Evolutionary conservation across 768 basidiomycete species (phyloP), one percentile per base, ranked within the genome.

Genomic region (Clavulina sp.): DNA sequence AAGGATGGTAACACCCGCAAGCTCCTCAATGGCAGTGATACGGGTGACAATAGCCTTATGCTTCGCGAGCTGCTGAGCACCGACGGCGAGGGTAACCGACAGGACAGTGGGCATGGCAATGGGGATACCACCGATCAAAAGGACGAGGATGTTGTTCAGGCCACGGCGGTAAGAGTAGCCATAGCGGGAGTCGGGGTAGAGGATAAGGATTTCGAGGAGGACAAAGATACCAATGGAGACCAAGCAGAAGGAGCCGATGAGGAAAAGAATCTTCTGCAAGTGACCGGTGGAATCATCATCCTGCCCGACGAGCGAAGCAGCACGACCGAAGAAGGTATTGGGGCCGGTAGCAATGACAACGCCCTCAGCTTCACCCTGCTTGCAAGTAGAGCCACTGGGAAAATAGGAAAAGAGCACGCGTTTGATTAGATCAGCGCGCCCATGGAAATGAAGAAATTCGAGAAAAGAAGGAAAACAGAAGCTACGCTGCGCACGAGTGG

Each of bases 11-110:
- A 97, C 92, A 67, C 92, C 93, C 36, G 93, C 93, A 59, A 97
- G 73, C 66, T 96, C 92, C 66, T 97, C 93, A 53, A 97, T 97
- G 58, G 93, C 93, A 21, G 93, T 97, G 71, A 97, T 97, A 74
- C 92, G 92, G 51, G 93, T 97, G 67, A 97, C 93, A 59, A 95
- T 96, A 58, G 93, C 93, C 76, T 97, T 95, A 77, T 96, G 87
- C 74, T 92, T 92, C 61, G 93, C 92, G 58, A 97, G 81, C 65
- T 97, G 93, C 69, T 95, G 91, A 36, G 93, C 93, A 69, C 93
- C 93, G 64, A 97, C 92, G 50, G 93, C 93, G 63, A 96, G 87
- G 21, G 93, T 96, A 70, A 96, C 93, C 52, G 91, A 95, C 55
- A 97, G 69, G 58, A 96, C 92, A 55, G 93, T 97, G 59, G 93